These are phyloP conservation scores for Alternaria consortialis DNA, from an alignment of 2,329 filamentous ascomycete genomes.

Conservation along the genomic window DNA sequence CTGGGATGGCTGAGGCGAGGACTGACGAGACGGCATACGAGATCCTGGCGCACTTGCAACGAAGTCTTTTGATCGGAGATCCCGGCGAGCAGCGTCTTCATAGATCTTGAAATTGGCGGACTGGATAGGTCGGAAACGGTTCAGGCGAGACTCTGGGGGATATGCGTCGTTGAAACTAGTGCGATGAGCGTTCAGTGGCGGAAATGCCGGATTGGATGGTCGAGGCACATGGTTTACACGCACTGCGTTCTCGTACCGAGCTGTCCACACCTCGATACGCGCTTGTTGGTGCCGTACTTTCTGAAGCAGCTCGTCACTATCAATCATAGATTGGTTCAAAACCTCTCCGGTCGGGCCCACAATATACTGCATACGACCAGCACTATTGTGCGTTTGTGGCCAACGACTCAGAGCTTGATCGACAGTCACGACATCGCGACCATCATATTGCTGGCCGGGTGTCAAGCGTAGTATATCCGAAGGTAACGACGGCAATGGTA, in stretches of 20 bases:
- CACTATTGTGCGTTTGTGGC: background rate
- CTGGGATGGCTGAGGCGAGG: constrained; percentile 2
- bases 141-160: background rate
- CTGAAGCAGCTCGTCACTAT: background rate
- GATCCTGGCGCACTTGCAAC: constrained; percentile 11
- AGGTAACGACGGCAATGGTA: background rate
- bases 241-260: background rate
- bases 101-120: background rate
- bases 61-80: background rate
- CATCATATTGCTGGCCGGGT: background rate
- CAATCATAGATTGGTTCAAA: background rate
- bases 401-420: background rate
- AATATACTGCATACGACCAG: constrained; percentile 1
- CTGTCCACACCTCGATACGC: background rate
- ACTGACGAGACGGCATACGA: constrained; percentile 9
- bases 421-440: background rate
- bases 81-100: background rate
- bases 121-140: background rate
- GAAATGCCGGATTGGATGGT: background rate
- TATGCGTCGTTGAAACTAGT: background rate
- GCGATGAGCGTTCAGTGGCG: background rate
- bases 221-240: background rate
- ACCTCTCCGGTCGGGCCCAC: background rate
- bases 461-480: background rate
- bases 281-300: background rate